Conservation (phyloP, 257 asterid genomes). For the Solanum sitiens region DNA sequence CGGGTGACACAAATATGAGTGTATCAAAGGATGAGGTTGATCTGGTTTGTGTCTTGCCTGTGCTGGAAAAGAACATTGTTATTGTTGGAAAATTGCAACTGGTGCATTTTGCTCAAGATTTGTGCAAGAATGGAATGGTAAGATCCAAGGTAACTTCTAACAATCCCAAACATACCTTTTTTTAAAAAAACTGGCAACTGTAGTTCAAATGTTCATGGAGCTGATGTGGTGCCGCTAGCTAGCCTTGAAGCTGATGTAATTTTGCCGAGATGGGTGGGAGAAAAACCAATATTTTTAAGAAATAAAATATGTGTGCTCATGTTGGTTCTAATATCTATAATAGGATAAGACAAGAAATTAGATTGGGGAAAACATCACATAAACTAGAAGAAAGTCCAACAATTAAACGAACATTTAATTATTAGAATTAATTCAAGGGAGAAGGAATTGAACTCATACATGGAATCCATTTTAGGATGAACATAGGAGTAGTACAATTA, state of each 20-base stretch:
- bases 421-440: neutral
- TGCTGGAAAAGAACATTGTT: neutral
- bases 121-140: neutral
- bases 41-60: neutral
- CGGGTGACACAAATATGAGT: neutral
- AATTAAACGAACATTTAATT: no score
- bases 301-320: neutral
- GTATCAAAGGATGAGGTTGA: neutral
- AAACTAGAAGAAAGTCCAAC: neutral
- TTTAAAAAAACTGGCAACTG: neutral
- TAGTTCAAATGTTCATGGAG: neutral
- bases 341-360: neutral
- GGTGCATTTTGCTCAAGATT: neutral
- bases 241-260: neutral
- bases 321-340: neutral
- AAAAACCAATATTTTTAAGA: neutral
- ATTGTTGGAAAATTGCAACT: neutral
- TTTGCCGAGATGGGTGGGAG: neutral
- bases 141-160: neutral
- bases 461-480: neutral
- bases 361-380: neutral
- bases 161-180: neutral
- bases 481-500: neutral
- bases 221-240: neutral
- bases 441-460: neutral